Percentiles rank a stretch among this genome's conserved stretches.
phyloP scores from a whole-genome alignment of 2,329 filamentous ascomycete species.

The Penicillium janthinellum region DNA sequence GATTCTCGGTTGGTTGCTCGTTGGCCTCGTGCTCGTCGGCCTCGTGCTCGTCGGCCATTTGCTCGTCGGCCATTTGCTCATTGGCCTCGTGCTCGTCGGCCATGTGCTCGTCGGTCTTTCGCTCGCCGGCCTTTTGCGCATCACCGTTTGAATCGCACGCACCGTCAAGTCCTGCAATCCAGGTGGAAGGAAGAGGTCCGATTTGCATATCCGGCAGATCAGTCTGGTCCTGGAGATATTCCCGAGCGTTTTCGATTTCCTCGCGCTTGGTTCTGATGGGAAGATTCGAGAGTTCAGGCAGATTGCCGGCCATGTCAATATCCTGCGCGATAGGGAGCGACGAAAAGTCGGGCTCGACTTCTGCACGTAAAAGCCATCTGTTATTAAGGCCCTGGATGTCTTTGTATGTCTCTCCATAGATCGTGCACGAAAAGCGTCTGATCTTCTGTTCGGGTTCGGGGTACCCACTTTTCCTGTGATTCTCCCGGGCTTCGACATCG shows the following conservation, averaged over 20 bases:
- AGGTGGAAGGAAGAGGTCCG: slow-evolving; percentile 33
- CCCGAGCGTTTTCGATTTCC: slow-evolving; percentile 30
- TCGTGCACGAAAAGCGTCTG: too few species aligned
- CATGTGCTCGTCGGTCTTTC: too few species aligned
- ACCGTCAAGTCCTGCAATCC: slow-evolving; percentile 16
- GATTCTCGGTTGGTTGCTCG: too few species aligned
- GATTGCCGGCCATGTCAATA: background rate
- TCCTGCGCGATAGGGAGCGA: background rate
- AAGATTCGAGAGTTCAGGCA: too few species aligned
- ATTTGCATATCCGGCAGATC: slow-evolving; percentile 25
- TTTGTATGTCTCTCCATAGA: background rate
- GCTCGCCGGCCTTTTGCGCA: background rate
- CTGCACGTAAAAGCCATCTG: background rate
- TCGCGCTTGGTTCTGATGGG: slow-evolving; percentile 22
- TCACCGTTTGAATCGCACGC: background rate
- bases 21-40: too few species aligned
- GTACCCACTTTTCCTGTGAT: background rate
- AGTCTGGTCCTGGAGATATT: slow-evolving; percentile 27
- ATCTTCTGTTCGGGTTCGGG: background rate
- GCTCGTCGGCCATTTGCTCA: too few species aligned
- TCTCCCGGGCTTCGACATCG: background rate
- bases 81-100: too few species aligned
- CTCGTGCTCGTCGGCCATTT: too few species aligned
- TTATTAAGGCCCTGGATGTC: background rate
- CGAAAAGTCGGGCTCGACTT: background rate